phyloP scores from a whole-genome alignment of 176 grass and related monocot genomes.

The Metroxylon sagu region DNA sequence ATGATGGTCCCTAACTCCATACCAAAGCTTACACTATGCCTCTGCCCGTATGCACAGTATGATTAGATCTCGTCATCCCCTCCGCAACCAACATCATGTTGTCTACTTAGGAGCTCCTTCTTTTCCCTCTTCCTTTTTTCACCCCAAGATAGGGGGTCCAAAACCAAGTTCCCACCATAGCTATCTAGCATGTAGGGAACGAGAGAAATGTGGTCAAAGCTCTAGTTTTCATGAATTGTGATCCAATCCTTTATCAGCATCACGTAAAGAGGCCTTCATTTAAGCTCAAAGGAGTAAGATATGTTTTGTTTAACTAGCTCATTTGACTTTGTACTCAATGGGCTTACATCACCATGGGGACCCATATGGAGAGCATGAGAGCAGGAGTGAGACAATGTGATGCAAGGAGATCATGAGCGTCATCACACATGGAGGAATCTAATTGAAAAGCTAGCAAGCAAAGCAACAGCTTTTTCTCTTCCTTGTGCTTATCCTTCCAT shows the following conservation, averaged over 20 bases:
- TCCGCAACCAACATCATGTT: background rate
- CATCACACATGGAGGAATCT: conserved; percentile 44
- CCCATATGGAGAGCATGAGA: background rate
- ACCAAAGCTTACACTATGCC: background rate
- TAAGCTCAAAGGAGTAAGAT: background rate
- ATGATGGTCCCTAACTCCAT: background rate
- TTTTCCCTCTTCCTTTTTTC: background rate
- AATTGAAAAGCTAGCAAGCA: conserved; percentile 38
- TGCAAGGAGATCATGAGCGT: conserved; percentile 42
- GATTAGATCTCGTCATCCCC: background rate
- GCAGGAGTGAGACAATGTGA: conserved; percentile 2
- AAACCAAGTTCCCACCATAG: background rate
- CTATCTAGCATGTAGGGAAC: background rate
- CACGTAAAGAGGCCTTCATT: background rate
- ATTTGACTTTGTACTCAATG: background rate
- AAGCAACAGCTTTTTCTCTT: conserved; percentile 23
- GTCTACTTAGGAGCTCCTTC: background rate
- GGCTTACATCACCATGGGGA: conserved; percentile 1
- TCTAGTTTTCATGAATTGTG: background rate
- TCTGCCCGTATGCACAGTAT: background rate
- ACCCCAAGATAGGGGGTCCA: background rate
- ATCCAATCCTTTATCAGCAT: background rate
- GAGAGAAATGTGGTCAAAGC: background rate
- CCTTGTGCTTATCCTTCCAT: conserved; percentile 21
- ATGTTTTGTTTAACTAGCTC: background rate